Base-by-base conservation (phyloP, 768 basidiomycete genomes). In the Calocera viscosa region DNA sequence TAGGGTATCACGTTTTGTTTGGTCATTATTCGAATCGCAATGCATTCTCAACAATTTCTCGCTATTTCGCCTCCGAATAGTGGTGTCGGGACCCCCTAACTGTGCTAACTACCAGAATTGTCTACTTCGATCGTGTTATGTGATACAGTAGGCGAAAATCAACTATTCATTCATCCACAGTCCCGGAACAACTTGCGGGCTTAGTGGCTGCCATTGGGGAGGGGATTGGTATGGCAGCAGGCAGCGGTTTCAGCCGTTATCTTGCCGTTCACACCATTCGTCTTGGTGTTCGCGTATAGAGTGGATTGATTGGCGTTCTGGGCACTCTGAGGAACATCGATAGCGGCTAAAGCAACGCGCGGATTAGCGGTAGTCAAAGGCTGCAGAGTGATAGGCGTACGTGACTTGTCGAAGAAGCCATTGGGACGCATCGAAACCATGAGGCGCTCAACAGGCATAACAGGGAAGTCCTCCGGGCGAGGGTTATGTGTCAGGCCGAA, bases 401-500 rank as follows among this genome's bases (percentile, higher is more conserved):
- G 28, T 16, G 34, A 70, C 68, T 40, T 60, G 5, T 60, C 53
- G 19, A 60, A 60, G 53, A 60, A 60, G 11, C 53, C 53, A 32
- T 60, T 60, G 10, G 53, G 53, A 2, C 30, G 24, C 53, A 60
- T 60, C 26, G 53, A 60, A 2, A 60, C 53, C 53, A 60, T 60
- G 11, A 60, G 11, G 53, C 53, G 53, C 53, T 60, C 53, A 28
- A 60, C 53, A 10, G 53, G 53, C 53, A 70, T 68, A 14, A 74
- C 71, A 19, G 73, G 73, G 68, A 71, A 75, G 64, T 75, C 74
- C 66, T 75, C 74, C 0, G 69, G 68, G 40, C 74, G 65, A 22
- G 72, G 70, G 22, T 70, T 72, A 65, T 74, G 74, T 1, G 74
- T 75, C 26, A 75, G 63, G 3, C 73, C 74, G 49, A 74, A 74